These are phyloP conservation scores for Stemphylium lycopersici DNA, from an alignment of 2,329 filamentous ascomycete species.

Conservation along the genomic window DNA sequence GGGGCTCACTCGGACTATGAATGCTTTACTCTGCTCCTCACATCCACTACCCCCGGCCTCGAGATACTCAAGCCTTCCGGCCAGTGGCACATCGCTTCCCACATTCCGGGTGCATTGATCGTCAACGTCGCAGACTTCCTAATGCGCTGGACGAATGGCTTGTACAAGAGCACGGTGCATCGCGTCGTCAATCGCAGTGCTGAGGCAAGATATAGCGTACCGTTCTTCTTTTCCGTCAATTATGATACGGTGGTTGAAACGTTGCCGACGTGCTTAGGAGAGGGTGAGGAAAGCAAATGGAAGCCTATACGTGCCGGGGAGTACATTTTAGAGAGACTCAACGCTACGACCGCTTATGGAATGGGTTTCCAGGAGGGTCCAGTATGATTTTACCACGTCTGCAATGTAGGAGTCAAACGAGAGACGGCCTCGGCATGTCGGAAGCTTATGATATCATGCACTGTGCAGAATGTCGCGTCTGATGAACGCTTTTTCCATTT, in stretches of 20 bases:
- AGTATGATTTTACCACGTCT: no score
- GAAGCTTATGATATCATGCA: no score
- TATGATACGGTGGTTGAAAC: conserved; percentile 51
- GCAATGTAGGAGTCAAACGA: no score
- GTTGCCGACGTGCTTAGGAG: conserved; percentile 45
- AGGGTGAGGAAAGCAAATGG: conserved; percentile 42
- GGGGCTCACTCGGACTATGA: conserved; percentile 49
- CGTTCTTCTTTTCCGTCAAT: conserved; percentile 56
- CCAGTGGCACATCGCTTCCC: conserved; percentile 42
- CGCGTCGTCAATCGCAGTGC: conserved; percentile 52
- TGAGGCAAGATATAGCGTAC: conserved; percentile 52
- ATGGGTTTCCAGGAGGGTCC: conserved; percentile 23
- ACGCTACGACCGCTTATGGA: conserved; percentile 42
- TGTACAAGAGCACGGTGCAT: conserved; percentile 59
- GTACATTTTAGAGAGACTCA: conserved; percentile 49
- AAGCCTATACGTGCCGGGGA: conserved; percentile 48
- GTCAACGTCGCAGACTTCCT: conserved; percentile 61
- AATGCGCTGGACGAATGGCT: conserved; percentile 59
- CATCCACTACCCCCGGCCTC: conserved; percentile 37
- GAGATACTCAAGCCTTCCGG: conserved; percentile 43
- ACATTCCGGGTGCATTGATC: conserved; percentile 54
- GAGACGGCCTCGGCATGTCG: no score
- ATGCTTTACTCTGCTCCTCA: conserved; percentile 44
- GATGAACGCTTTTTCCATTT: no score
- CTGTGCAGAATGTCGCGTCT: no score